Evolutionary conservation across 345 rosid species (phyloP), one percentile per base, ranked within the genome.

Genomic region (Salix suchowensis): DNA sequence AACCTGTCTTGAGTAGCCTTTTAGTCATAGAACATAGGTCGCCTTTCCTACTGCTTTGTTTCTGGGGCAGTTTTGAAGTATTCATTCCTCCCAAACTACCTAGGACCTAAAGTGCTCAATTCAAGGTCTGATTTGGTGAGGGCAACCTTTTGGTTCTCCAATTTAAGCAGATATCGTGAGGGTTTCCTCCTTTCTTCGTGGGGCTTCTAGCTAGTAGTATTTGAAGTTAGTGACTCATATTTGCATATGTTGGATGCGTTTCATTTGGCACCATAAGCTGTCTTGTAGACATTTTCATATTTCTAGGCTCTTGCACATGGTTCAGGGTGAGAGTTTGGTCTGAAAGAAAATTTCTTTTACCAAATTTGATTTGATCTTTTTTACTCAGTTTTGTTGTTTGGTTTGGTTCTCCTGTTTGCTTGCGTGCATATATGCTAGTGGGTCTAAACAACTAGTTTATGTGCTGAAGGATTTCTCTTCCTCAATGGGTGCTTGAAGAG

Each of bases 401-500:
- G 58, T 26, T 48, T 39, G 32, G 28, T n/a, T 39, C 4, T 65
- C 58, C 37, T 66, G 54, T 61, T 52, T 54, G 58, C n/a, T 52
- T 52, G 58, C 19, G 7, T 52, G 6, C 37, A 34, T 34, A 62
- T 73, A 30, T 77, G 65, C 48, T 70, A 16, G 78, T 74, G 52
- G 60, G 67, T 50, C 78, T 76, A 66, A 81, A 73, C 9, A 52
- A 40, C 74, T 75, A 77, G 21, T 64, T 72, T 74, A 65, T 74
- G 50, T 76, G 16, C 68, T 82, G 60, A 76, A 88, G 91, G 87
- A 78, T 88, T 70, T 81, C 91, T 74, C 86, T 88, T 54, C 89
- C 89, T 30, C 66, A 36, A 36, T 88, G 91, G 91, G 91, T 88
- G 75, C 83, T 85, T 32, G 78, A 77, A 74, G 86, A 87, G 81